phyloP scores from a whole-genome alignment of 495 filamentous ascomycete species.

The Aspergillus leporis region DNA sequence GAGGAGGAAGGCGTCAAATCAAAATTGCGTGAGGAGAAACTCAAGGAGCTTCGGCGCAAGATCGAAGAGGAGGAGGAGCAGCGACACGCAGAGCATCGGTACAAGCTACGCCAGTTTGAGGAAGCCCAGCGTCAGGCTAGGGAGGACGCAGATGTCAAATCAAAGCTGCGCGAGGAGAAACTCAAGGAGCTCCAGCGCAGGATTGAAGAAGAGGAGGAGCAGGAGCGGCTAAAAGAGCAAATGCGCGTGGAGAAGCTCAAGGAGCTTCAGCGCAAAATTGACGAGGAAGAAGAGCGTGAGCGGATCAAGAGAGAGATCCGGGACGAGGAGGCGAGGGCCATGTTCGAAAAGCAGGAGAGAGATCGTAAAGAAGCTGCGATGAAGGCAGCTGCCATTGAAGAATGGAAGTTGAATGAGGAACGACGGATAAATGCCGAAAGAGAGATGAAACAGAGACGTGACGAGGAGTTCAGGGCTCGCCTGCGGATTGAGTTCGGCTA shows the following conservation, averaged over 20 bases:
- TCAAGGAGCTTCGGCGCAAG: constrained; percentile 15
- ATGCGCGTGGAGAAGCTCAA: constrained; percentile 24
- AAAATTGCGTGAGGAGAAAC: constrained; percentile 25
- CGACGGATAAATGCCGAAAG: constrained; percentile 26
- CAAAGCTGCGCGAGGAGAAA: constrained; percentile 24
- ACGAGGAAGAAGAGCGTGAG: constrained; percentile 46
- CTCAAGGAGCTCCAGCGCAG: constrained; percentile 17
- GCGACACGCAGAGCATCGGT: constrained; percentile 22
- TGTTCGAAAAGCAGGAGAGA: constrained; percentile 39
- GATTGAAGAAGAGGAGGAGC: constrained; percentile 7
- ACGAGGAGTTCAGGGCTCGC: constrained; percentile 49
- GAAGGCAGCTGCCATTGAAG: constrained; percentile 52
- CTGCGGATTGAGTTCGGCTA: constrained; percentile 41
- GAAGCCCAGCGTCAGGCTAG: constrained; percentile 32
- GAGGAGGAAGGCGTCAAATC: constrained; percentile 15
- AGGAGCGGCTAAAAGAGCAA: constrained; percentile 16
- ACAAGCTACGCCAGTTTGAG: constrained; percentile 33
- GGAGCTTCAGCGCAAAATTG: constrained; percentile 40
- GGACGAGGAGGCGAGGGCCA: constrained; percentile 36
- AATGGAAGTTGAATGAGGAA: constrained; percentile 59
- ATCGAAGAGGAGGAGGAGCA: constrained; percentile 8
- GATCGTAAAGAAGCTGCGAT: constrained; percentile 50
- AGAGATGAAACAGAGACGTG: constrained; percentile 41
- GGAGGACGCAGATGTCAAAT: constrained; percentile 13
- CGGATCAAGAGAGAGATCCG: constrained; percentile 38